Evolutionary conservation across 768 basidiomycete genomes (phyloP), one percentile per base, ranked within the genome.

Genomic region (Amanita rubescens): DNA sequence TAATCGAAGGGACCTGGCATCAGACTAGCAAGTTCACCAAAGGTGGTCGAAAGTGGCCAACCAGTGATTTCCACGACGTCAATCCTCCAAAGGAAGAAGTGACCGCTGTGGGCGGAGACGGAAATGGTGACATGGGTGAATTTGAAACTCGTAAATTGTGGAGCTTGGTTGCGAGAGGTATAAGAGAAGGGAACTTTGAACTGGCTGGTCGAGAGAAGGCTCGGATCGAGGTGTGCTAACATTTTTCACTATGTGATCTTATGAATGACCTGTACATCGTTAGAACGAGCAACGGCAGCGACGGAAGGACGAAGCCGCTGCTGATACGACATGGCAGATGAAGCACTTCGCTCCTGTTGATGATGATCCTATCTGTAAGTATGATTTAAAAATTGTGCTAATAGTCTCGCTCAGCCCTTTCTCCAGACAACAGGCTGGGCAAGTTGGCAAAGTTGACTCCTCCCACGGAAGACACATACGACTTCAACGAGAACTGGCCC

Each of bases 271-370:
- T 43, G 22, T 45, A 37, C 49, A 24, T 60, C 58, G n/a, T n/a
- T n/a, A 95, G 93, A 96, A 95, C 59, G 89, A 94, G 32, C 93
- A 96, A 71, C 78, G 95, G 53, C 91, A 95, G 69, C 77, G 80
- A 68, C 75, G 95, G 57, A 85, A 82, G 62, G 90, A 94, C 57
- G 95, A 98, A 67, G 60, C 62, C 7, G 82, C 86, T 0, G 82
- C 76, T n/a, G 84, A 81, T 1, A 81, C 76, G 9, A 71, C 76
- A 0, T 95, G 93, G 91, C 63, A 76, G 54, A 67, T 90, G 56
- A 85, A 82, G 67, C 87, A 93, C 62, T 98, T 97, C 62, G 70
- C 69, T 32, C 78, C 81, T 59, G 70, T 86, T 25, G 83, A 82
- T 9, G 75, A 71, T 37, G 91, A 96, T 64, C 76, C 85, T 12